phyloP scores from a whole-genome alignment of 805 yeast species.

The Starmerella riodocensis region DNA sequence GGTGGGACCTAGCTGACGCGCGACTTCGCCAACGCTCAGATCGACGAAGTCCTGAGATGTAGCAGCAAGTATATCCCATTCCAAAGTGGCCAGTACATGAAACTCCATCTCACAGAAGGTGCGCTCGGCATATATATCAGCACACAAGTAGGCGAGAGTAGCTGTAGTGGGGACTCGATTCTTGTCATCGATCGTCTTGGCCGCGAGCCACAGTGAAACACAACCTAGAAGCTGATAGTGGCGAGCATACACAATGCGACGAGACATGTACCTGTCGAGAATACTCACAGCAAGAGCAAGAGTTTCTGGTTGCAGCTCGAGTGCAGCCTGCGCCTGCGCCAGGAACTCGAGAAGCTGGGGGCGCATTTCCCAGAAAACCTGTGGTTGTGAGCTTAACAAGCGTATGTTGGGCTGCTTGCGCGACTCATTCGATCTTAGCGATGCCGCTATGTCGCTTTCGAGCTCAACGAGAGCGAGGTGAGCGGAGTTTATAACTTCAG shows the following conservation, averaged over 20 bases:
- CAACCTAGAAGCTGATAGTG: conserved; percentile 86
- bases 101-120: conserved; percentile 65
- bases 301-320: conserved; percentile 51
- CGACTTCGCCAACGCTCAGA: conserved; percentile 11
- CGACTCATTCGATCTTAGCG: conserved; percentile 12
- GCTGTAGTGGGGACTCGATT: conserved; percentile 59
- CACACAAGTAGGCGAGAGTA: conserved; percentile 62
- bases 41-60: conserved; percentile 36
- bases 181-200: conserved; percentile 68
- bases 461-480: conserved; percentile 19
- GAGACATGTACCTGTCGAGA: conserved; percentile 84
- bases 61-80: conserved; percentile 61
- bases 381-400: conserved; percentile 79
- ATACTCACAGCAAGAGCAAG: conserved; percentile 57
- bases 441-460: conserved; percentile 15
- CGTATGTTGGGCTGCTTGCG: conserved; percentile 38
- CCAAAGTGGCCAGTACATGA: conserved; percentile 56
- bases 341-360: conserved; percentile 66
- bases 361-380: conserved; percentile 60
- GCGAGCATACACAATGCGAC: conserved; percentile 66
- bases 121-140: conserved; percentile 45
- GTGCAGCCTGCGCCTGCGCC: conserved; percentile 48
- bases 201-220: conserved; percentile 84
- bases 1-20: conserved; percentile 9
- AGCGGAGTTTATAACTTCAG: conserved; percentile 17